Evolutionary conservation across 2,329 filamentous ascomycete genomes (phyloP).

Genomic region (Paraconiothyrium sp.): DNA sequence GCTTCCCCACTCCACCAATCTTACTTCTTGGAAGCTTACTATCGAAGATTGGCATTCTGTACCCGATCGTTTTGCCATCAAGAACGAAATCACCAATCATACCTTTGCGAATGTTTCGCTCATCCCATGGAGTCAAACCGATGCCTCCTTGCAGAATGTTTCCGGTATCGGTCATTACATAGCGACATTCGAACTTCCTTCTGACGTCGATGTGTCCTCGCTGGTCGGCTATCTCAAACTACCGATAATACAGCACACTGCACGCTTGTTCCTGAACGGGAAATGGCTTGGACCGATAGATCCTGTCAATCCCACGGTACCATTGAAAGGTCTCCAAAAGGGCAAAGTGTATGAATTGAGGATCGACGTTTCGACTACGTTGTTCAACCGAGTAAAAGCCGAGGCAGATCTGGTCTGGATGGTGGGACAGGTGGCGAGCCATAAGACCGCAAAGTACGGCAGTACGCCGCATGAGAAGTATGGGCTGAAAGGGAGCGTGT

Average conservation of each 20-base stretch:
- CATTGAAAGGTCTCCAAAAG: conserved; percentile 36
- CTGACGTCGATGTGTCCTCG: conserved; percentile 4
- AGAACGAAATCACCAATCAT: conserved; percentile 38
- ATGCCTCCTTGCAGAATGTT: conserved; percentile 34
- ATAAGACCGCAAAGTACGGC: not conserved
- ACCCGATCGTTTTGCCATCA: conserved; percentile 39
- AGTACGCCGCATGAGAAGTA: conserved; percentile 13
- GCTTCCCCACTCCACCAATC: conserved; percentile 27
- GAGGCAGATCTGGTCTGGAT: conserved; percentile 22
- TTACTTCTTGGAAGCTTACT: conserved; percentile 49
- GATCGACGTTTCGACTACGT: conserved; percentile 43
- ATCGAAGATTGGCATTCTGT: conserved; percentile 54
- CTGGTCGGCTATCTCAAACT: conserved; percentile 39
- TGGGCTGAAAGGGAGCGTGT: conserved; percentile 9
- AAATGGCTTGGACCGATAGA: conserved; percentile 43
- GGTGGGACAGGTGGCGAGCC: conserved; percentile 15
- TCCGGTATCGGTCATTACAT: conserved; percentile 49
- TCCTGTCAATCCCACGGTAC: conserved; percentile 31
- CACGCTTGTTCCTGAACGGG: conserved; percentile 41
- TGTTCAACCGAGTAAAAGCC: conserved; percentile 40
- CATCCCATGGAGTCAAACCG: conserved; percentile 44
- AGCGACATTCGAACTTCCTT: conserved; percentile 41
- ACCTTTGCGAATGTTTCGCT: conserved; percentile 34
- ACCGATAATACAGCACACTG: conserved; percentile 40
- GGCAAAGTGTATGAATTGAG: conserved; percentile 7